A percentile compares a stretch with the other conserved stretches of the same genome.
These are phyloP conservation scores for Bipolaris bicolor DNA, from an alignment of 2,329 filamentous ascomycete genomes.

Conservation along the genomic window DNA sequence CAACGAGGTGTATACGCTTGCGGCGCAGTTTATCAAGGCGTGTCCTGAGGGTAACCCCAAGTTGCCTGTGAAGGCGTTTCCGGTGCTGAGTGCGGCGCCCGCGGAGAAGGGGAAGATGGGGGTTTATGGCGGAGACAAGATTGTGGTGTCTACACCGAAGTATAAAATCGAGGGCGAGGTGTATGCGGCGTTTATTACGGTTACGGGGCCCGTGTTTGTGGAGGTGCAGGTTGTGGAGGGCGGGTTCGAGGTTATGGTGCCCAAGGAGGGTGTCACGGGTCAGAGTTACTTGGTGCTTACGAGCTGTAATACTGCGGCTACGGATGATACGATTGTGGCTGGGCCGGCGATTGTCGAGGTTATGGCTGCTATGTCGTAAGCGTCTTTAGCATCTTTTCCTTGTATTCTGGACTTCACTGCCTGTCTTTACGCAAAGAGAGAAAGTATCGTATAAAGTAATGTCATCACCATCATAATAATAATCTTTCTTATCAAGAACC, in stretches of 20 bases:
- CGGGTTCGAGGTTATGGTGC: conserved; percentile 27
- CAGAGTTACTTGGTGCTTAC: conserved; percentile 37
- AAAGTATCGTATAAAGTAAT: too few species aligned
- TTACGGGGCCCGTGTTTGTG: conserved; percentile 30
- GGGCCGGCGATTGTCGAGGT: conserved; percentile 34
- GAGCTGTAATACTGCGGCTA: conserved; percentile 32
- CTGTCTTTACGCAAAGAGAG: background rate
- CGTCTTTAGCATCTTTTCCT: too few species aligned
- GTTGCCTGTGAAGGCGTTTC: conserved; percentile 68
- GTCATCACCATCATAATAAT: too few species aligned
- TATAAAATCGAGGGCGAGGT: conserved; percentile 31
- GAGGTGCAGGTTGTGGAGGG: conserved; percentile 21
- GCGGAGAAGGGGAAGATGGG: conserved; percentile 17
- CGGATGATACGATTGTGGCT: conserved; percentile 34
- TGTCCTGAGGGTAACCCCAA: conserved; percentile 62
- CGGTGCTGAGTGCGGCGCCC: conserved; percentile 48
- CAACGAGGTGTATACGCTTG: conserved; percentile 69
- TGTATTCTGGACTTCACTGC: background rate
- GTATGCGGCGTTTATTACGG: conserved; percentile 34
- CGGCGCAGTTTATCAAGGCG: conserved; percentile 64
- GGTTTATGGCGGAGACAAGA: conserved; percentile 24
- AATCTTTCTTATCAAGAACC: too few species aligned
- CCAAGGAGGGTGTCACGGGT: conserved; percentile 31
- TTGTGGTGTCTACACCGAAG: conserved; percentile 21
- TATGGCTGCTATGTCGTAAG: too few species aligned